phyloP scores from a whole-genome alignment of 768 basidiomycete genomes.

The Agaricus blazei region DNA sequence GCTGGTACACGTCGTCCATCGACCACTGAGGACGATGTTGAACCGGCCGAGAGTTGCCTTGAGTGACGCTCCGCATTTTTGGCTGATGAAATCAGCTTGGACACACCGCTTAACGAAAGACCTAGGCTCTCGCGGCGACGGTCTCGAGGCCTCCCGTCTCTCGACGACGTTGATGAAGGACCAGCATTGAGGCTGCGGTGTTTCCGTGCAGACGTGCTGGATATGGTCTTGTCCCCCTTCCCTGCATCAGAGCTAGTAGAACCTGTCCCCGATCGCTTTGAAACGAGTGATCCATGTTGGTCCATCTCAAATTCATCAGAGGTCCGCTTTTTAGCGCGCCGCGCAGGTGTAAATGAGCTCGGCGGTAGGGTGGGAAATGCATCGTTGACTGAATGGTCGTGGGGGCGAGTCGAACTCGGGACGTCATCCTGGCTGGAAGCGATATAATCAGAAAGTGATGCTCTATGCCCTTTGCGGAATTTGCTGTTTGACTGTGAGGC shows the following conservation, averaged over 20 bases:
- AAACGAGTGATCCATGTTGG: conserved; percentile 54
- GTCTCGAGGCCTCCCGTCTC: conserved; percentile 47
- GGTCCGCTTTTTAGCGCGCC: conserved; percentile 66
- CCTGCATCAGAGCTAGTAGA: conserved; percentile 36
- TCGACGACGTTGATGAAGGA: conserved; percentile 30
- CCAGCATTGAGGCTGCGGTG: conserved; percentile 69
- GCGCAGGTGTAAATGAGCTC: conserved; percentile 53
- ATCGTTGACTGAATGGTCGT: conserved; percentile 25
- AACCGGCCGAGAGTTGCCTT: conserved; percentile 65
- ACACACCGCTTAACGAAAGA: conserved; percentile 33
- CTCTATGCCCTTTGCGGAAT: conserved; percentile 20
- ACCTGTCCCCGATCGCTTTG: conserved; percentile 36
- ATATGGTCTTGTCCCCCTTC: conserved; percentile 44
- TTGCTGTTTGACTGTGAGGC: conserved; percentile 25
- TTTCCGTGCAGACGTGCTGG: conserved; percentile 44
- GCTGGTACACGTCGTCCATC: conserved; percentile 62
- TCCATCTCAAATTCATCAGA: conserved; percentile 84
- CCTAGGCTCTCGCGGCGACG: conserved; percentile 50
- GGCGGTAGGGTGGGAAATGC: conserved; percentile 47
- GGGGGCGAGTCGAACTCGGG: conserved; percentile 25
- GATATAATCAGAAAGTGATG: neutral
- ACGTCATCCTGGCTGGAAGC: conserved; percentile 15
- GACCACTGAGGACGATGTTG: conserved; percentile 55
- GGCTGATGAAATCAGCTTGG: conserved; percentile 26
- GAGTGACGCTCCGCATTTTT: conserved; percentile 44